Percentiles rank a stretch among this genome's conserved stretches.
Evolutionary conservation across 2,329 filamentous ascomycete genomes (phyloP).

Genomic region (Alternaria sp.): DNA sequence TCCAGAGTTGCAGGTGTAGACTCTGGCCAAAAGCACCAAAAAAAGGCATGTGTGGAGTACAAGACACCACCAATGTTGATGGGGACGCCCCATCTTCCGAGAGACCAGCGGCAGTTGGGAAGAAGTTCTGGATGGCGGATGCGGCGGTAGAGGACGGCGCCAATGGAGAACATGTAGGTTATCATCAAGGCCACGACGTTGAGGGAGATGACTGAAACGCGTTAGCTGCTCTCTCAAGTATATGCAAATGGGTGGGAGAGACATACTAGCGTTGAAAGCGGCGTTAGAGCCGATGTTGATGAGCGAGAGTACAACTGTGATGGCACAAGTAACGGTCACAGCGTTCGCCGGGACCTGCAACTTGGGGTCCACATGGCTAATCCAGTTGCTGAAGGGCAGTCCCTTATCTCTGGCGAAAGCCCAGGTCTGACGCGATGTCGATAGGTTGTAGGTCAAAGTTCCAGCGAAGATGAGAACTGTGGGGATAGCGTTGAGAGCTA

Average conservation of each 20-base stretch:
- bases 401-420: conserved; percentile 50
- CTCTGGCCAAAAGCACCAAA: conserved; percentile 55
- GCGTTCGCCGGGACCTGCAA: conserved; percentile 45
- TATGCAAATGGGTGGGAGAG: too few species aligned
- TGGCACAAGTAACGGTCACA: conserved; percentile 41
- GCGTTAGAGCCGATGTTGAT: conserved; percentile 50
- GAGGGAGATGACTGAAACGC: conserved; percentile 49
- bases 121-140: conserved; percentile 50
- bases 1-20: conserved; percentile 35
- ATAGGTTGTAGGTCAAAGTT: conserved; percentile 44
- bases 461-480: conserved; percentile 44
- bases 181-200: conserved; percentile 51
- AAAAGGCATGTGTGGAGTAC: conserved; percentile 51
- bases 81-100: conserved; percentile 51
- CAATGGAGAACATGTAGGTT: conserved; percentile 55
- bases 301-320: conserved; percentile 42
- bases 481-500: conserved; percentile 43
- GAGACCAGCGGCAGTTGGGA: conserved; percentile 50
- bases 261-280: conserved; percentile 48
- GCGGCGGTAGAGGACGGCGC: conserved; percentile 53
- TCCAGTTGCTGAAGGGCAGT: conserved; percentile 45
- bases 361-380: conserved; percentile 38
- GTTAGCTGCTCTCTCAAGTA: neutral
- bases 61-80: conserved; percentile 51
- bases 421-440: conserved; percentile 48